Evolutionary conservation across 1,284 basidiomycete species (phyloP).

Genomic region (Trichosporon sp.): DNA sequence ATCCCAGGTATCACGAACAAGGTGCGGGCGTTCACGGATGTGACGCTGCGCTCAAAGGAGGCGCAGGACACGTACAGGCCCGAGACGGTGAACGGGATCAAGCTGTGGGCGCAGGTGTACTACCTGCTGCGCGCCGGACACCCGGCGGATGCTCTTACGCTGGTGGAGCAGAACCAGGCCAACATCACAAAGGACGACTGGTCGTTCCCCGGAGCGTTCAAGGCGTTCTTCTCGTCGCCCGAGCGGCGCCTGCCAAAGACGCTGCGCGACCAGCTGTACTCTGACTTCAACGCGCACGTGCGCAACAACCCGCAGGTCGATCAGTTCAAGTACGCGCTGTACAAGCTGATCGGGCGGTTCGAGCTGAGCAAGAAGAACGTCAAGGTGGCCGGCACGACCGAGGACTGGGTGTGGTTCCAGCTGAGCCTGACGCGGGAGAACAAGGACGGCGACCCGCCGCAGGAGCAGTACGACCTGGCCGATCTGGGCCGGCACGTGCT

Average conservation of each 20-base stretch:
- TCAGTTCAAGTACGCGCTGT: constrained; percentile 91
- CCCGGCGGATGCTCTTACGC: constrained; percentile 67
- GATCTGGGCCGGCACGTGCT: constrained; percentile 74
- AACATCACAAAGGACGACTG: constrained; percentile 75
- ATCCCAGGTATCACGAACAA: constrained; percentile 86
- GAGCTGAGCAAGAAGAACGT: constrained; percentile 78
- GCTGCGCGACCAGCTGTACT: constrained; percentile 76
- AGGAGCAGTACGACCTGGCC: constrained; percentile 62
- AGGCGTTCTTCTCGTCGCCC: constrained; percentile 75
- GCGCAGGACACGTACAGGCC: constrained; percentile 79
- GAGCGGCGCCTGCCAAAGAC: constrained; percentile 71
- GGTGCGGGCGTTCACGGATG: constrained; percentile 74
- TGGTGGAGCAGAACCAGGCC: constrained; percentile 65
- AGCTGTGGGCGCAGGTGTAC: constrained; percentile 88
- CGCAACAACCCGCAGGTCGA: constrained; percentile 72
- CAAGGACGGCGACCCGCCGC: constrained; percentile 61
- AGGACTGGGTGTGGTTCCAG: constrained; percentile 99
- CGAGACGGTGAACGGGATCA: constrained; percentile 78
- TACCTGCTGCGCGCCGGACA: constrained; percentile 86
- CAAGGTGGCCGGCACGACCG: constrained; percentile 82
- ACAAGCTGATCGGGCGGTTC: constrained; percentile 90
- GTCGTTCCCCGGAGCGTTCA: constrained; percentile 77
- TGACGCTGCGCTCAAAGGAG: constrained; percentile 56
- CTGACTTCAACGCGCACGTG: constrained; percentile 89
- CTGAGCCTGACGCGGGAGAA: constrained; percentile 62